A percentile compares a stretch with the other conserved stretches of the same genome.
Evolutionary conservation across 805 yeast genomes (phyloP).

Genomic region (fission yeast (Schizosaccharomyces pombe)): DNA sequence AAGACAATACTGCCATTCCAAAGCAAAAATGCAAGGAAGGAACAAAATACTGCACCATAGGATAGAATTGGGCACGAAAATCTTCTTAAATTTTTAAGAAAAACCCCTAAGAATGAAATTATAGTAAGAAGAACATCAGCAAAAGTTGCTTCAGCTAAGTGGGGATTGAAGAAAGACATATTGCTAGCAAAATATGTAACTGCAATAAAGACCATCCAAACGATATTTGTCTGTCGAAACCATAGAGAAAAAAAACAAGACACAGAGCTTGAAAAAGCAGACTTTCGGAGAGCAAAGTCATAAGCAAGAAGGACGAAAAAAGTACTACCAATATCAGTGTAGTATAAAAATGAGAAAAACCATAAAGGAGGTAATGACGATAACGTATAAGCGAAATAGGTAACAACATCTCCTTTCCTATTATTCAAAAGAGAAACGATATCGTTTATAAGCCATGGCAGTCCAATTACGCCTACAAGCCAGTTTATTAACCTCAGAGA

Average conservation of each 20-base stretch:
- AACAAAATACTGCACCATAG: slow-evolving; percentile 7
- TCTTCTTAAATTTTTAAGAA: slow-evolving; percentile 70
- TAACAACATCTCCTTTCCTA: too few species aligned
- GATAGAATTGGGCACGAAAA: neutral
- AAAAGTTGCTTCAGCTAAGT: neutral
- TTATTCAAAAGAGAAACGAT: neutral
- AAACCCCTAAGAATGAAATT: slow-evolving; percentile 59
- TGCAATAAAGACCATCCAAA: slow-evolving; percentile 33
- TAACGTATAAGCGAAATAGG: too few species aligned
- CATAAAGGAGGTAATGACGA: slow-evolving; percentile 42
- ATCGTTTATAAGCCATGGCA: neutral
- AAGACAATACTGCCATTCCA: slow-evolving; percentile 66
- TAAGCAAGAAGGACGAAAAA: slow-evolving; percentile 35
- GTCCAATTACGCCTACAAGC: neutral
- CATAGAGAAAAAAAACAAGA: slow-evolving; percentile 27
- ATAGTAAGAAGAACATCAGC: neutral
- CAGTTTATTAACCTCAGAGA: neutral
- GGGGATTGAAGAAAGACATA: slow-evolving; percentile 22
- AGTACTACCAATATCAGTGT: slow-evolving; percentile 87
- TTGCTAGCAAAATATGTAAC: slow-evolving; percentile 28
- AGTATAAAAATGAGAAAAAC: slow-evolving; percentile 53
- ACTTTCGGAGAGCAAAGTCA: slow-evolving; percentile 9
- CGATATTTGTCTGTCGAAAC: slow-evolving; percentile 76
- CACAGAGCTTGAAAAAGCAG: neutral
- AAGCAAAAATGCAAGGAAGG: slow-evolving; percentile 35